These are phyloP conservation scores for Capronia epimyces DNA, from an alignment of 2,329 filamentous ascomycete species.

Conservation along the genomic window DNA sequence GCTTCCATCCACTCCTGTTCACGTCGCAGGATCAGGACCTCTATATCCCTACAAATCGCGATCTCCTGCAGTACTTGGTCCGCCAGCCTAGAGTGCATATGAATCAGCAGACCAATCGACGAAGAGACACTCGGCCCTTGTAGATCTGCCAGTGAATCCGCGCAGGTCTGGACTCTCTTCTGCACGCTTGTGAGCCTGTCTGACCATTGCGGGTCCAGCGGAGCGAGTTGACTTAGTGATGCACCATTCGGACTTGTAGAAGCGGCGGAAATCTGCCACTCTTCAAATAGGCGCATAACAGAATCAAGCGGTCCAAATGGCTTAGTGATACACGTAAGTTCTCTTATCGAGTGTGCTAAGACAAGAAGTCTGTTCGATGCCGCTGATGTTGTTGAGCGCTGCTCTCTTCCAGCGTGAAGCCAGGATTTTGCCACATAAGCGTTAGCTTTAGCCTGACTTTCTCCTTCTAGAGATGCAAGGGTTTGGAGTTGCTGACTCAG, in stretches of 20 bases:
- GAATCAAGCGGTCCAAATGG: slow-evolving; percentile 9
- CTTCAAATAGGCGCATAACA: slow-evolving; percentile 12
- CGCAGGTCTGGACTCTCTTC: slow-evolving; percentile 6
- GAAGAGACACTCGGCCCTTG: slow-evolving; percentile 1
- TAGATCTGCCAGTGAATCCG: slow-evolving; percentile 10
- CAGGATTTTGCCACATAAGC: slow-evolving; percentile 23
- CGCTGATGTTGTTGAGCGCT: neutral
- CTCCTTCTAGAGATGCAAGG: slow-evolving; percentile 33
- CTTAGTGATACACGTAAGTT: slow-evolving; percentile 6
- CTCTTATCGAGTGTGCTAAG: slow-evolving; percentile 11
- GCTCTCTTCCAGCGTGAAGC: slow-evolving; percentile 2
- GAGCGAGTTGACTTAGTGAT: neutral
- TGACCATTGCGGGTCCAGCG: slow-evolving; percentile 12
- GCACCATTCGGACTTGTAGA: slow-evolving; percentile 2
- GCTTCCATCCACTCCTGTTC: slow-evolving; percentile 12
- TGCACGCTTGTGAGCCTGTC: slow-evolving; percentile 8
- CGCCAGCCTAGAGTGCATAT: slow-evolving; percentile 9
- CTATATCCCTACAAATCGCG: slow-evolving; percentile 13
- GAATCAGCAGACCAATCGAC: slow-evolving; percentile 16
- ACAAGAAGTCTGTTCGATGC: slow-evolving; percentile 8
- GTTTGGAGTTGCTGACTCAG: slow-evolving; percentile 33
- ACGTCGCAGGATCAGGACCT: slow-evolving; percentile 14
- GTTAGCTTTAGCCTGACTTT: slow-evolving; percentile 35
- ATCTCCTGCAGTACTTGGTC: slow-evolving; percentile 17
- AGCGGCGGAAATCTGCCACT: slow-evolving; percentile 10